A percentile compares a stretch with the other conserved stretches of the same genome.
Conservation (phyloP, 768 basidiomycete species). For the Crucibulum laeve region DNA sequence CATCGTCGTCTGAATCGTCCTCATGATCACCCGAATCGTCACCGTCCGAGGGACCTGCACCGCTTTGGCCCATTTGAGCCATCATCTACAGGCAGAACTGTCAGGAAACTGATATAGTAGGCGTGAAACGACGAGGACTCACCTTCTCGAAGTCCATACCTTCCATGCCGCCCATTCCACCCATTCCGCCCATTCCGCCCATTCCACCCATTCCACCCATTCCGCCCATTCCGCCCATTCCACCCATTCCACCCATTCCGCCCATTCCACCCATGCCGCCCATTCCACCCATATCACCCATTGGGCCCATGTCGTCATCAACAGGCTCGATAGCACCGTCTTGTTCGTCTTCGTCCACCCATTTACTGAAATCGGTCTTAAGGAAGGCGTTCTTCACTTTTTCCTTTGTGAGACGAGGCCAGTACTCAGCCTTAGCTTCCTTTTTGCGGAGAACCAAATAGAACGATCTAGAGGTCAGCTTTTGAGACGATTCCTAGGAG, state of each 20-base stretch:
- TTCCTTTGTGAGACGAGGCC: constrained; percentile 91
- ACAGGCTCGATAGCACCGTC: constrained; percentile 46
- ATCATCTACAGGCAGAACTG: constrained; percentile 34
- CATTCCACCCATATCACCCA: constrained; percentile 47
- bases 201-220: constrained; percentile 41
- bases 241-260: constrained; percentile 55
- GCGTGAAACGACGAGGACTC: constrained; percentile 6
- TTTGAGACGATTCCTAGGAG: constrained; percentile 52
- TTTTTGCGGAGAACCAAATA: constrained; percentile 77
- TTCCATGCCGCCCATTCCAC: constrained; percentile 39
- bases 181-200: constrained; percentile 45
- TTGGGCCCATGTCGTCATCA: constrained; percentile 42
- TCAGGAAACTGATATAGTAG: background rate
- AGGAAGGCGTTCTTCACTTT: constrained; percentile 76
- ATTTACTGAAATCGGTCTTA: constrained; percentile 94
- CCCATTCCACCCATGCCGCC: constrained; percentile 45
- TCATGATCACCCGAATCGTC: constrained; percentile 27
- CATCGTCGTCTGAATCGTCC: constrained; percentile 57
- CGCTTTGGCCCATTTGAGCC: constrained; percentile 35
- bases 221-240: constrained; percentile 52
- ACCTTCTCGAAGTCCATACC: constrained; percentile 69
- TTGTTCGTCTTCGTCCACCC: constrained; percentile 98
- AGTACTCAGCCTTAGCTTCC: constrained; percentile 69
- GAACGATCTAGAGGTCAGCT: constrained; percentile 64
- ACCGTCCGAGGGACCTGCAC: constrained; percentile 16